Evolutionary conservation across 1,139 yeast species (phyloP), one percentile per base, ranked within the genome.

Genomic region (Geotrichum phurueaensis): DNA sequence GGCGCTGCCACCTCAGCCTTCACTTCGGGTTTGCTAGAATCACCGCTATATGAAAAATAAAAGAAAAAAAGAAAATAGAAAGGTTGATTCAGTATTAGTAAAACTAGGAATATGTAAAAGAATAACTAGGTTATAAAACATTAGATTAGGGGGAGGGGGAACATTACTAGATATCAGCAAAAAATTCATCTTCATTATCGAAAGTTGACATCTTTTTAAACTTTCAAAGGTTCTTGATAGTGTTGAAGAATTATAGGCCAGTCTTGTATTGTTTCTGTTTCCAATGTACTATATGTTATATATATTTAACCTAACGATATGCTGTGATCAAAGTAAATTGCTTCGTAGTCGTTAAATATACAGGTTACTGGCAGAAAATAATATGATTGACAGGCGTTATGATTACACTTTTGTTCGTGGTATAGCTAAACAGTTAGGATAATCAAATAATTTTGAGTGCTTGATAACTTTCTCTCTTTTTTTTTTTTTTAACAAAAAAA

Each of bases 101-200:
- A 54, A 54, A 25, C 43, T 31, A 47, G 18, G 54, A 51, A 58
- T 58, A 58, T 58, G 51, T 55, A 55, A 18, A 27, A 48, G 51
- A 54, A 51, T 27, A 51, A 29, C 49, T 54, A 53, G 20, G 20
- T 22, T 47, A 51, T 39, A 29, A 39, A 59, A 59, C 31, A 27
- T 27, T 27, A 25, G 36, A 51, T 56, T 27, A 36, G 54, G 50
- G 48, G 52, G 49, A 55, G 53, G 58, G 61, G 61, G 43, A 60
- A 63, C 61, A 61, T 65, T 75, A 77, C 80, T 87, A 87, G 75
- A 87, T 85, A 74, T 87, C 94, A 74, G 87, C 89, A 74, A 87
- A 87, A 75, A 77, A 73, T 61, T 88, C 91, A 75, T 89, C 96
- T 76, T 90, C 97, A 77, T 90, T 96, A 72, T 86, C 91, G 68